phyloP scores from a whole-genome alignment of 2,329 filamentous ascomycete species.

The Byssothecium circinans region DNA sequence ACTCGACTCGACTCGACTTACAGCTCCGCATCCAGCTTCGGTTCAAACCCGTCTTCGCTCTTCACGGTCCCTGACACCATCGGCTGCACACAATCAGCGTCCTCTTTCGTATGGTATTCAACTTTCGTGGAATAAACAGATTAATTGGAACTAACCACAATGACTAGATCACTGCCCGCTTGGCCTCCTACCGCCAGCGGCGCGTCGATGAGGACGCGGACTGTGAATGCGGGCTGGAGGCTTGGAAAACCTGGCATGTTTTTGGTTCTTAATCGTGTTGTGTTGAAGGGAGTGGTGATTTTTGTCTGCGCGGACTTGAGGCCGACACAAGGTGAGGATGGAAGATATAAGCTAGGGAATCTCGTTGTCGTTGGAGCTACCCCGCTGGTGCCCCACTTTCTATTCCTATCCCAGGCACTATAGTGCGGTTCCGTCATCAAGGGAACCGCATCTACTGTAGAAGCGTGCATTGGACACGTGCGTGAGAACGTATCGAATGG shows the following conservation, averaged over 20 bases:
- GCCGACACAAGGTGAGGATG: no score
- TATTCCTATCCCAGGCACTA: background rate
- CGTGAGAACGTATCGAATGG: no score
- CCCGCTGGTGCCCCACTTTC: constrained; percentile 1
- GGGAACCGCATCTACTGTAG: no score
- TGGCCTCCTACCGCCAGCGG: constrained; percentile 30
- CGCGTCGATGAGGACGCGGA: constrained; percentile 32
- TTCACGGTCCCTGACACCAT: constrained; percentile 36
- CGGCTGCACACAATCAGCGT: constrained; percentile 9
- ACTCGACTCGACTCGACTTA: no score
- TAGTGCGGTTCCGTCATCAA: no score
- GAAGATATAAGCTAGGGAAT: no score
- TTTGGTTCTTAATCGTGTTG: no score
- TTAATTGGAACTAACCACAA: constrained; percentile 23
- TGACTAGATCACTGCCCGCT: constrained; percentile 22
- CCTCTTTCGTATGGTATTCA: background rate
- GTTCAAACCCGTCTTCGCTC: constrained; percentile 33
- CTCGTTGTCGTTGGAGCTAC: background rate
- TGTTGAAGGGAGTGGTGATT: no score
- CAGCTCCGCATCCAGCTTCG: constrained; percentile 29
- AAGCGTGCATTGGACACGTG: no score
- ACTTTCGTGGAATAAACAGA: background rate
- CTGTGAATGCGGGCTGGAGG: constrained; percentile 35
- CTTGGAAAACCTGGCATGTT: constrained; percentile 34
- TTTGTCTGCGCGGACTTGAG: no score